Conservation (phyloP, 2,329 filamentous ascomycete genomes). For the Hypoxylon sp. region DNA sequence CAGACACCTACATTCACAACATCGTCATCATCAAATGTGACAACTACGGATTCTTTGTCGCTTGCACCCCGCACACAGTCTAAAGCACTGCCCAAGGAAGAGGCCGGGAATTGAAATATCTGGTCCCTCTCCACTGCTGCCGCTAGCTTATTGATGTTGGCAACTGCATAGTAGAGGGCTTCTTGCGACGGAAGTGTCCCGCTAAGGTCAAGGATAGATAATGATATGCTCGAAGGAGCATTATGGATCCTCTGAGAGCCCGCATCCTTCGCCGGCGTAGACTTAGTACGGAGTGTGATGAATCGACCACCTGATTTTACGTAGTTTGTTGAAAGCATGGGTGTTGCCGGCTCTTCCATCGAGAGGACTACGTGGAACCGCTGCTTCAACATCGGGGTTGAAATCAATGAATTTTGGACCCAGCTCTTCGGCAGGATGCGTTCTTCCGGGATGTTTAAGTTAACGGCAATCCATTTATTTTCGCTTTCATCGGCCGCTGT, state of each 20-base stretch:
- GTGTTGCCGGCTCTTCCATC: background rate
- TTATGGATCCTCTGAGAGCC: no score
- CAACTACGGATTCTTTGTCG: conserved; percentile 8
- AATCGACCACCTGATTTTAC: conserved; percentile 21
- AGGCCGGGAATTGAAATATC: conserved; percentile 22
- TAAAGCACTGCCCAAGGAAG: conserved; percentile 2
- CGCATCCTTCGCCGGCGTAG: no score
- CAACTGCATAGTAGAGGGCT: no score
- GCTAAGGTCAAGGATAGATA: no score
- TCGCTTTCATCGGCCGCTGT: conserved; percentile 17
- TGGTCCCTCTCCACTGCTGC: background rate
- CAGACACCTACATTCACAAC: conserved; percentile 25
- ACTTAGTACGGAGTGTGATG: conserved; percentile 2
- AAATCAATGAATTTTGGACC: conserved; percentile 13
- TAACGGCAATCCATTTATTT: conserved; percentile 1
- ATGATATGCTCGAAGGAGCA: no score
- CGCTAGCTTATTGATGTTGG: no score
- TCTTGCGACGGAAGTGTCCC: no score
- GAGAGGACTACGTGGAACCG: conserved; percentile 16
- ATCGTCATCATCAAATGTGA: background rate
- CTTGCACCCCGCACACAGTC: background rate
- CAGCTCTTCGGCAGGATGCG: conserved; percentile 25
- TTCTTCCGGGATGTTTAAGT: conserved; percentile 6
- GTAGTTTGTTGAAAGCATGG: background rate
- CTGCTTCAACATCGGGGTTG: conserved; percentile 1